Evolutionary conservation across 805 yeast genomes (phyloP), one percentile per base, ranked within the genome.

Genomic region (Deakozyma indianensis): DNA sequence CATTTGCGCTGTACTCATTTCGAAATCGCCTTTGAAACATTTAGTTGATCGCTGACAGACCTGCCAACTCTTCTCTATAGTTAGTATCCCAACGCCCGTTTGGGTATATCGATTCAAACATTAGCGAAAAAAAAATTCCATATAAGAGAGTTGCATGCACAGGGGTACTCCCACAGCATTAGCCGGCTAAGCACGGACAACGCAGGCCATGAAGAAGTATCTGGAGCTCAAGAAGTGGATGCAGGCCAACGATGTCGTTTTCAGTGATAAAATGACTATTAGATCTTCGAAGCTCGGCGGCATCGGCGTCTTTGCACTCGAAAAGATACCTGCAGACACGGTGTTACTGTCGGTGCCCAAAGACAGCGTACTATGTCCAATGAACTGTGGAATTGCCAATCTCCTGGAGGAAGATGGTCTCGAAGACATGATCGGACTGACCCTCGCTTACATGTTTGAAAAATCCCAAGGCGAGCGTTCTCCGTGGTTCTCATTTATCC

Each of bases 401-500:
- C 55, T 87, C 15, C 56, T 88, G 11, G 59, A 67, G 11, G 95
- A 84, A 41, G 70, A 70, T 23, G 69, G 63, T 1, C 61, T 82
- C 3, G 71, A 68, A 32, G 92, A 94, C 0, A 74, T 83, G 63
- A 69, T 75, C 38, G 82, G 78, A 0, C 64, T 88, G 43, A 75
- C 81, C 4, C 51, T 84, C 4, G 75, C 88, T 0, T 82, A 78
- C 48, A 66, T 87, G 23, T 86, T 83, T 56, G 97, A 90, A 57
- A 60, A 68, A 45, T 63, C 74, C 2, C 63, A 71, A 41, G 75
- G 75, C 2, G 64, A 67, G n/a, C 53, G 59, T 3, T 81, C 94
- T n/a, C 96, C 95, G 3, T 90, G 96, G 96, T 67, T 48, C 48
- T 67, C 65, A 2, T 90, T 81, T 58, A 65, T 88, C 41, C 60